Conservation (phyloP, 73 alveolate species). For the Blepharisma japonicum region DNA sequence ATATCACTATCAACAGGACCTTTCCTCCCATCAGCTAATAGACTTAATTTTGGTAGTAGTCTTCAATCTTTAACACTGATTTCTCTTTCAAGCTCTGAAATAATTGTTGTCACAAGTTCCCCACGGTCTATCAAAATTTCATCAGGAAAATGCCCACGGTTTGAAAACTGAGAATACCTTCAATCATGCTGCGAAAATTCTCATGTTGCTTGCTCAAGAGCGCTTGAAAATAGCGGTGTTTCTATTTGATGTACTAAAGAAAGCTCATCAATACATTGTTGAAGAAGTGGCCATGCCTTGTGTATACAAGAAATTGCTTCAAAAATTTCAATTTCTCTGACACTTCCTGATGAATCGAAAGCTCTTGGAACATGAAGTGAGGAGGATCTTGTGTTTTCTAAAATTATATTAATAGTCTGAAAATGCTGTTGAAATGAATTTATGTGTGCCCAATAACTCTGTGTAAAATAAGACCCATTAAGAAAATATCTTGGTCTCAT, state of each 20-base stretch:
- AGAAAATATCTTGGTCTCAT: slow-evolving; percentile 11
- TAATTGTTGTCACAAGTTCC: no score
- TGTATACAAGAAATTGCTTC: no score
- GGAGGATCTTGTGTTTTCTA: no score
- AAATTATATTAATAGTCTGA: neutral
- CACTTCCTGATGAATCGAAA: no score
- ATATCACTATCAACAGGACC: neutral
- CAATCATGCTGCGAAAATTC: neutral
- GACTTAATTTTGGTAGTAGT: no score
- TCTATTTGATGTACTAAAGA: neutral
- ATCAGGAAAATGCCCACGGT: neutral
- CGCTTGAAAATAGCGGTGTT: neutral
- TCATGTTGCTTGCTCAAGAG: neutral
- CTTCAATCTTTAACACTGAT: no score
- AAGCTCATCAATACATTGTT: neutral
- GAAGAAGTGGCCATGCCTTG: neutral
- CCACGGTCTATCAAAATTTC: neutral
- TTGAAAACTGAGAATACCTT: neutral
- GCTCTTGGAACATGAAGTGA: no score
- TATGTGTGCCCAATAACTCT: slow-evolving; percentile 22
- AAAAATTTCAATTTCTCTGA: no score
- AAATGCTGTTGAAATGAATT: neutral
- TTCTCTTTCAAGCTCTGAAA: no score
- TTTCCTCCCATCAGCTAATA: no score
- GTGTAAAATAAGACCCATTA: slow-evolving; percentile 21